A percentile compares a stretch with the other conserved stretches of the same genome.
Evolutionary conservation across 139 green algal species (phyloP).

Genomic region (Zygnema circumcarinatum): DNA sequence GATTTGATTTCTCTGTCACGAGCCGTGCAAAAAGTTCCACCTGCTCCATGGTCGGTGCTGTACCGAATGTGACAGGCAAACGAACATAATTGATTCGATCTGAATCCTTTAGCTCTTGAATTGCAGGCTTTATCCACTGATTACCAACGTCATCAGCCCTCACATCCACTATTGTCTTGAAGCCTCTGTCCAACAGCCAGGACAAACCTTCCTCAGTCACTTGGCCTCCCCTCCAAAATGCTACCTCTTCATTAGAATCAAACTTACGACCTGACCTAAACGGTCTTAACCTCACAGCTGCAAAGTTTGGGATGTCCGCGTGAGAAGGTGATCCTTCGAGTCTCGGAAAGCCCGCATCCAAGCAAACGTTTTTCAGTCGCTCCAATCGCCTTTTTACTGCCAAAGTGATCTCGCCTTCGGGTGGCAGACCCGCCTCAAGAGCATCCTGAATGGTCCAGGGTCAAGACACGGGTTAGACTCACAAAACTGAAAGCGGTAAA

Average conservation of each 20-base stretch:
- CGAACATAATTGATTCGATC: background rate
- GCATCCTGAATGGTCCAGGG: background rate
- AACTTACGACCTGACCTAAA: constrained; percentile 14
- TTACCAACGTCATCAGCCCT: constrained; percentile 2
- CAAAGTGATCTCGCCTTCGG: constrained; percentile 5
- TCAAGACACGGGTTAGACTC: background rate
- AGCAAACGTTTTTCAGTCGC: constrained; percentile 42
- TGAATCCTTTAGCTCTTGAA: background rate
- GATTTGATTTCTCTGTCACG: constrained; percentile 20
- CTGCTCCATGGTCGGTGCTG: constrained; percentile 24
- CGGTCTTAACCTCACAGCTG: constrained; percentile 25
- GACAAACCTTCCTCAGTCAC: constrained; percentile 42
- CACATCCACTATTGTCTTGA: constrained; percentile 48
- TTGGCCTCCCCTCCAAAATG: constrained; percentile 53
- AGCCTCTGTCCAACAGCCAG: constrained; percentile 48
- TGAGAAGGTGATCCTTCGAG: constrained; percentile 7
- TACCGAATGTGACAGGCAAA: background rate
- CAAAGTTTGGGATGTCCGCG: constrained; percentile 59
- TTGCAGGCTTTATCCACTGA: constrained; percentile 32
- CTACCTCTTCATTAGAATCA: constrained; percentile 9
- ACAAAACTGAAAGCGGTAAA: too few species aligned
- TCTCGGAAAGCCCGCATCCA: constrained; percentile 45
- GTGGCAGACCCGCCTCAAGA: constrained; percentile 2
- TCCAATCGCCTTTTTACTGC: constrained; percentile 32
- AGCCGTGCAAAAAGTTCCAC: constrained; percentile 46